Percentiles rank a stretch among this genome's conserved stretches.
These are phyloP conservation scores for Trichopus zeylanicus DNA, from an alignment of 116 monocot genomes.

Conservation along the genomic window DNA sequence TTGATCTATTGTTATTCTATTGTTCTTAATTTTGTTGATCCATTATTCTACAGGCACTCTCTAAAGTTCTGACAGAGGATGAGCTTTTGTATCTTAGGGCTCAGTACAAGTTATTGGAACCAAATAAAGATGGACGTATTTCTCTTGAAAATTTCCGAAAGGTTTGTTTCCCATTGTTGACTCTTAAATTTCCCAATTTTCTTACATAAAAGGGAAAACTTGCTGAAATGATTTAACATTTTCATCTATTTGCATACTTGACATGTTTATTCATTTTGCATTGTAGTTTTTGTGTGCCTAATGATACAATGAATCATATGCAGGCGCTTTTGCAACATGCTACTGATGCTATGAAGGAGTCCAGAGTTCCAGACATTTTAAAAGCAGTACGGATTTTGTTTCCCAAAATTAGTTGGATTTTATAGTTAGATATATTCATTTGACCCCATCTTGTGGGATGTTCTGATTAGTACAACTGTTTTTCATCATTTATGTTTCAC, in stretches of 20 bases:
- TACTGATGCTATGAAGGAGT: constrained; percentile 52
- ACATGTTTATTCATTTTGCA: background rate
- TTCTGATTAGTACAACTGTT: too few relatives aligned
- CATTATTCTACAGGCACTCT: constrained; percentile 35
- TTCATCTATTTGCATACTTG: background rate
- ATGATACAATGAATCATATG: constrained; percentile 2
- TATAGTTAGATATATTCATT: background rate
- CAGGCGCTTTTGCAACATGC: constrained; percentile 53
- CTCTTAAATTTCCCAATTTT: background rate
- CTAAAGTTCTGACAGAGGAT: constrained; percentile 56
- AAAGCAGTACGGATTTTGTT: constrained; percentile 21
- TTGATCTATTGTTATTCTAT: background rate
- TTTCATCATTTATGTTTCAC: too few relatives aligned
- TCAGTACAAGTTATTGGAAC: constrained; percentile 46
- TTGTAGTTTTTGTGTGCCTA: background rate
- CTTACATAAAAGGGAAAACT: too few relatives aligned
- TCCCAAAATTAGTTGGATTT: background rate
- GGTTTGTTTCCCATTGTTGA: constrained; percentile 21
- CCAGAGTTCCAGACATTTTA: constrained; percentile 51
- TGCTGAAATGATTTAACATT: background rate
- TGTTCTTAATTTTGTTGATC: background rate
- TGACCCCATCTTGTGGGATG: too few relatives aligned
- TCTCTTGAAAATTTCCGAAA: constrained; percentile 52
- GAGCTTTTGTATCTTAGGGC: constrained; percentile 42
- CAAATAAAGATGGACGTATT: constrained; percentile 41